Percentiles rank a stretch among this genome's conserved stretches.
Conservation (phyloP, 331 rosid species). For the Malus hybrid region DNA sequence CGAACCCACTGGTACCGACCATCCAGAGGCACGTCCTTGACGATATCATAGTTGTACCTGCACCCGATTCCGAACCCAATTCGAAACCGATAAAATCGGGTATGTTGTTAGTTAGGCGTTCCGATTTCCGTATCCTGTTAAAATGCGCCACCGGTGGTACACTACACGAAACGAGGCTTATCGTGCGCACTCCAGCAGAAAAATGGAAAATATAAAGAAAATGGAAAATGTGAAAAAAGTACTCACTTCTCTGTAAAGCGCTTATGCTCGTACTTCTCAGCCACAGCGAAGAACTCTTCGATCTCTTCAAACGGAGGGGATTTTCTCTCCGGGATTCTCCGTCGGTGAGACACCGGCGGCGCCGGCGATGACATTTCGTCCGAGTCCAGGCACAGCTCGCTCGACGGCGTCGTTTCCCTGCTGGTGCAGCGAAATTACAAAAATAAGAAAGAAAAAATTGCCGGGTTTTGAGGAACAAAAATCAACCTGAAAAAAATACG, state of each 20-base stretch:
- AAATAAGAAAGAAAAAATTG: background rate
- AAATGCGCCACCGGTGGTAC: slow-evolving; percentile 24
- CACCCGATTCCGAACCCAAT: background rate
- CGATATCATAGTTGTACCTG: slow-evolving; percentile 97
- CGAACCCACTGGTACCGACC: slow-evolving; percentile 91
- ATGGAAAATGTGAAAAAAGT: background rate
- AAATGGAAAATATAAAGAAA: background rate
- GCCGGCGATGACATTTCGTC: slow-evolving; percentile 24
- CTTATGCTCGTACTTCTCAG: slow-evolving; percentile 67
- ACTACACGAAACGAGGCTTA: slow-evolving; percentile 18
- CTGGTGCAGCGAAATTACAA: slow-evolving; percentile 4
- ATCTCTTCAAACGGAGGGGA: slow-evolving; percentile 51
- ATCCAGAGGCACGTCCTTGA: slow-evolving; percentile 70
- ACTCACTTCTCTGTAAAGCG: slow-evolving; percentile 79
- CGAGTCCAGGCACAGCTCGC: slow-evolving; percentile 39
- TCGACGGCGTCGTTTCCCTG: slow-evolving; percentile 34
- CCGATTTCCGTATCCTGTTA: slow-evolving; percentile 26
- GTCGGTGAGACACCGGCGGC: background rate
- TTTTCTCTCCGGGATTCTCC: slow-evolving; percentile 7
- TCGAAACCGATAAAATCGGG: background rate
- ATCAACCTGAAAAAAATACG: background rate
- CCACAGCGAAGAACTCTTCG: slow-evolving; percentile 67
- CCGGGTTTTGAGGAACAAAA: background rate
- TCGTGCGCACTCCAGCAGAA: slow-evolving; percentile 13
- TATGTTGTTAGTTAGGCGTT: slow-evolving; percentile 50